Evolutionary conservation across 2,329 filamentous ascomycete species (phyloP).

Genomic region (Thermothelomyces thermophilus): DNA sequence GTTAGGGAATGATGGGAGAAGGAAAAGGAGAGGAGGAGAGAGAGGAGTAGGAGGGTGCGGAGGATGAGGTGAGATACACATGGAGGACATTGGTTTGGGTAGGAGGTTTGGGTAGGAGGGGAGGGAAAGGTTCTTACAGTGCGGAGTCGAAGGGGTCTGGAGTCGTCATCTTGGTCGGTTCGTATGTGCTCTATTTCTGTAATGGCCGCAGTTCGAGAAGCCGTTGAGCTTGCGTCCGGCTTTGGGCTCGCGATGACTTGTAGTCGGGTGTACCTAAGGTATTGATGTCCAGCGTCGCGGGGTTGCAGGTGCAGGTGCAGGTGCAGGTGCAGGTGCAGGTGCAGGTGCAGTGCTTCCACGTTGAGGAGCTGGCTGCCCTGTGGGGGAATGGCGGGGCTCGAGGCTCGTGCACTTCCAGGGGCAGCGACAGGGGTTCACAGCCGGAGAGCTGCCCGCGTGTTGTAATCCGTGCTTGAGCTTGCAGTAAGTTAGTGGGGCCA

Average conservation of each 20-base stretch:
- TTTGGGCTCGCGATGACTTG: not conserved
- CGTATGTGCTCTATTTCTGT: not conserved
- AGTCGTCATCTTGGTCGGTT: slow-evolving; percentile 27
- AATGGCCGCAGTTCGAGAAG: not conserved
- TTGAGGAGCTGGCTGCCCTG: not conserved
- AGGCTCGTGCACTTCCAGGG: slow-evolving; percentile 18
- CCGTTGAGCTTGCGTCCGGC: not conserved
- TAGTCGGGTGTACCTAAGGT: no score
- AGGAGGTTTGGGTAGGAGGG: no score
- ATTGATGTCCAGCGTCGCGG: slow-evolving; percentile 7
- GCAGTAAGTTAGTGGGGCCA: not conserved
- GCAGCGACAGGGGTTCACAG: not conserved
- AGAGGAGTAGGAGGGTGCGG: not conserved
- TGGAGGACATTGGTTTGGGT: not conserved
- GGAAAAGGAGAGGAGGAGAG: no score
- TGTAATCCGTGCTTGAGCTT: not conserved
- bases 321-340: no score
- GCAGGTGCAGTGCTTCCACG: slow-evolving; percentile 8
- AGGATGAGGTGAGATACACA: not conserved
- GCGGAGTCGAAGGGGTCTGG: slow-evolving; percentile 69
- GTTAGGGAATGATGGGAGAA: slow-evolving; percentile 4
- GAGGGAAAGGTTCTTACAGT: no score
- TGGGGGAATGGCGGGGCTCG: slow-evolving; percentile 11
- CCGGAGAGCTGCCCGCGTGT: no score
- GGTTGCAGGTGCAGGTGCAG: no score